A percentile compares a stretch with the other conserved stretches of the same genome.
Conservation (phyloP, 2,329 filamentous ascomycete species). For the Escovopsis sp. region DNA sequence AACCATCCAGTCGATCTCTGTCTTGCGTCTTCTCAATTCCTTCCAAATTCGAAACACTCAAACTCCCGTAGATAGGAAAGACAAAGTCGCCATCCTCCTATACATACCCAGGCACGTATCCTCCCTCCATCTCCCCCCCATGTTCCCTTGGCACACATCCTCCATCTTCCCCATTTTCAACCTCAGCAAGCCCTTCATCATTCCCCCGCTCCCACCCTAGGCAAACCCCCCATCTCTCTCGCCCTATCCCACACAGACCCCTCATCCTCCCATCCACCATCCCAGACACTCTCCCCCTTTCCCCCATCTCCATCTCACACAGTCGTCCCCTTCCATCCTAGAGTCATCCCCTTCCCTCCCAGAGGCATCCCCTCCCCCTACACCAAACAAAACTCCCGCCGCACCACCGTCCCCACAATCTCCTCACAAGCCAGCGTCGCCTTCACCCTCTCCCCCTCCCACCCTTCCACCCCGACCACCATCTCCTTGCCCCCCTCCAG, state of each 20-base stretch:
- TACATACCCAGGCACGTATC: too few relatives aligned
- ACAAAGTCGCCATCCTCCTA: too few relatives aligned
- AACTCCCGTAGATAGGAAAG: too few relatives aligned
- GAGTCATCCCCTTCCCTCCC: not conserved
- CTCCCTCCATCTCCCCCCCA: too few relatives aligned
- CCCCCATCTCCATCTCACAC: too few relatives aligned
- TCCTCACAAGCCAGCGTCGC: conserved; percentile 71
- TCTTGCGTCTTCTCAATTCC: too few relatives aligned
- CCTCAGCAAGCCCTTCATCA: not conserved
- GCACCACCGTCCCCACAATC: conserved; percentile 47
- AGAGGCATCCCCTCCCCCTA: not conserved
- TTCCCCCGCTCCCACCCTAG: not conserved
- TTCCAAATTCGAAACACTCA: too few relatives aligned
- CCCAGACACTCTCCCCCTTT: too few relatives aligned
- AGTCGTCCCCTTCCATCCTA: not conserved
- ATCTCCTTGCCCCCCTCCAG: conserved; percentile 38
- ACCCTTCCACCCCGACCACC: conserved; percentile 41
- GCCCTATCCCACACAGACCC: not conserved
- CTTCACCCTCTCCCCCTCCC: conserved; percentile 38
- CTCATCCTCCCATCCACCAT: not conserved
- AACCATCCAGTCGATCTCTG: too few relatives aligned
- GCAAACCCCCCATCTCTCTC: not conserved
- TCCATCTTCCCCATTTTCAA: not conserved
- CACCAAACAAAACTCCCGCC: conserved; percentile 8
- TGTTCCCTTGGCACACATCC: too few relatives aligned